Conservation (phyloP, 768 basidiomycete species). For the Auricularia sp. region DNA sequence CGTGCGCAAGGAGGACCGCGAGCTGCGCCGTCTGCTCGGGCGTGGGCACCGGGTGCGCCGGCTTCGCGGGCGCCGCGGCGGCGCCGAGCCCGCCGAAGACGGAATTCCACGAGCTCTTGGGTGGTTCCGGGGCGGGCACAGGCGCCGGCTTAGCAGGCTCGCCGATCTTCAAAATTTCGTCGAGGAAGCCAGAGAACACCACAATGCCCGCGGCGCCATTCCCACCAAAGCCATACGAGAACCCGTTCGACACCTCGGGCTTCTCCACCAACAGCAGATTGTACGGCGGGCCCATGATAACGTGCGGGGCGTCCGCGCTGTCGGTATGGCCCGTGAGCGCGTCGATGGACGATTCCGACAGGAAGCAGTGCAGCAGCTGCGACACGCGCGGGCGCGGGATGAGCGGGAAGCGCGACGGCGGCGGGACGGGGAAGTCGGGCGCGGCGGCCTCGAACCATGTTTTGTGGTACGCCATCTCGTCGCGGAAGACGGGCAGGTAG, state of each 20-base stretch:
- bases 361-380: conserved; percentile 46
- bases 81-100: conserved; percentile 31
- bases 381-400: conserved; percentile 74
- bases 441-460: conserved; percentile 45
- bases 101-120: conserved; percentile 36
- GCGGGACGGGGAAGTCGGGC: conserved; percentile 54
- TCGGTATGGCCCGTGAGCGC: conserved; percentile 32
- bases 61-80: conserved; percentile 18
- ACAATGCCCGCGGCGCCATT: conserved; percentile 89
- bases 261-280: conserved; percentile 83
- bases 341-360: conserved; percentile 38
- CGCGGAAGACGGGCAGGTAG: conserved; percentile 57
- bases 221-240: conserved; percentile 91
- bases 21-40: conserved; percentile 79
- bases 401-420: conserved; percentile 73
- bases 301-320: conserved; percentile 27
- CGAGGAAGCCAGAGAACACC: conserved; percentile 87
- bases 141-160: conserved; percentile 4
- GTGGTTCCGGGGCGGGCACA: conserved; percentile 10
- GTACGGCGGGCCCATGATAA: conserved; percentile 76
- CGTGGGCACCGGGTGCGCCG: conserved; percentile 45
- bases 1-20: conserved; percentile 86
- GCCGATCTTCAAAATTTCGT: conserved; percentile 60
- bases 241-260: conserved; percentile 78
- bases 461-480: conserved; percentile 44